Evolutionary conservation across 164 flowering plant genomes (phyloP), one percentile per base, ranked within the genome.

Genomic region (Paratinospora sagittata): DNA sequence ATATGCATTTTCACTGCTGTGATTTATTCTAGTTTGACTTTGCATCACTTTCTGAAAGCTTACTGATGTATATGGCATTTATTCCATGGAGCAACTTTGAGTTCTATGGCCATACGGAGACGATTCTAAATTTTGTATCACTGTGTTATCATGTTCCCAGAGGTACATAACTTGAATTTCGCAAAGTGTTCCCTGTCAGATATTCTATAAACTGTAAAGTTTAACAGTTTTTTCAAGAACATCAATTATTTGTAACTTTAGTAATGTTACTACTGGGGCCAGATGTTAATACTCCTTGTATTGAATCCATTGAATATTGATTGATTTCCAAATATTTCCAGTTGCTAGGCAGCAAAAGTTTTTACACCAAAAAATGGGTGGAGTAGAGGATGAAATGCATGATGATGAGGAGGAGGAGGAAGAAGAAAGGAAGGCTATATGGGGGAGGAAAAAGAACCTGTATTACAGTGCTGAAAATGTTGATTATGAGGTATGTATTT

Each of bases 341-440:
- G 98, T 92, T 75, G 77, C 36, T 70, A 82, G 83, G 79, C 83
- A 81, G 66, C 84, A 87, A 55, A 92, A 86, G 65, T 81, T 65
- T 77, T 64, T 90, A 57, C 77, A 75, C 57, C 82, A 78, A 73
- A 90, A 86, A 81, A 70, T 73, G 70, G 97, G 97, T 68, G 90
- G 85, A 49, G 88, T 82, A 74, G 97, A 88, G 72, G 97, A 95
- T 81, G 97, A 88, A 71, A 78, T 83, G 87, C 78, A 83, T 73
- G 93, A 89, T 52, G 94, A 84, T 74, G 79, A 58, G 49, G 88
- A 90, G 8, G 88, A 90, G 3, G 83, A n/a, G n/a, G n/a, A 84
- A 33, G 86, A 86, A 67, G 79, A 76, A 27, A 74, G 77, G 63
- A 76, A 49, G 34, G 70, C 63, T 67, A 57, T 66, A 13, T 85